Evolutionary conservation across 371 early-diverging fungal species (phyloP).

Genomic region (Fennellomyces sp.): DNA sequence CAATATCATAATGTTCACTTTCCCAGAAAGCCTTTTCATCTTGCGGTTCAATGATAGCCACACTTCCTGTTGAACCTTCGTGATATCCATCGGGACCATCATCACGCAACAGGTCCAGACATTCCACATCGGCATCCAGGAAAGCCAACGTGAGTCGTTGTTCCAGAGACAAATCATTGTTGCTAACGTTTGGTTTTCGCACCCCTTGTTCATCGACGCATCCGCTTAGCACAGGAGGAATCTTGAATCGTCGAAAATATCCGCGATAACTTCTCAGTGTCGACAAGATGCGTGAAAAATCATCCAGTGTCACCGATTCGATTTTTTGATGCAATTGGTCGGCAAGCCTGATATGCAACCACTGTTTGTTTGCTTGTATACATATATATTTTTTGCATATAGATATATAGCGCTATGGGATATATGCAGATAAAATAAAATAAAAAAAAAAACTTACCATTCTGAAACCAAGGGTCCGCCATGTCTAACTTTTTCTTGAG

Average conservation of each 20-base stretch:
- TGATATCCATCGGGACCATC: constrained; percentile 21
- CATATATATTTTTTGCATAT: neutral
- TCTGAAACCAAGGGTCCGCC: constrained; percentile 48
- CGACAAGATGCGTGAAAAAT: constrained; percentile 34
- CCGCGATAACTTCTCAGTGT: constrained; percentile 43
- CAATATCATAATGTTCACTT: constrained; percentile 52
- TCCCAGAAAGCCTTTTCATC: constrained; percentile 64
- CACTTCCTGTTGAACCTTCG: constrained; percentile 66
- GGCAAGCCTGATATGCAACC: constrained; percentile 40
- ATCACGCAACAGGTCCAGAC: constrained; percentile 31
- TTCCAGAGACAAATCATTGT: constrained; percentile 51
- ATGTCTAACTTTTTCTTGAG: constrained; percentile 27
- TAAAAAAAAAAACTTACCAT: constrained; percentile 27
- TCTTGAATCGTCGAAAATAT: constrained; percentile 44
- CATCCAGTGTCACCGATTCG: constrained; percentile 36
- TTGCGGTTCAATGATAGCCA: constrained; percentile 59
- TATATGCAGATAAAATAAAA: neutral
- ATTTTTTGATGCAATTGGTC: constrained; percentile 45
- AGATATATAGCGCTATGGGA: neutral
- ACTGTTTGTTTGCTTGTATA: neutral
- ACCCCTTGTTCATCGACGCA: constrained; percentile 24
- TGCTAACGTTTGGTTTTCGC: constrained; percentile 1
- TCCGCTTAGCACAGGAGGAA: constrained; percentile 28
- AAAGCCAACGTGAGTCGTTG: constrained; percentile 60
- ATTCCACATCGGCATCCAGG: constrained; percentile 51